These are phyloP conservation scores for Isabelozyma gotoi DNA, from an alignment of 805 yeast species.

Conservation along the genomic window DNA sequence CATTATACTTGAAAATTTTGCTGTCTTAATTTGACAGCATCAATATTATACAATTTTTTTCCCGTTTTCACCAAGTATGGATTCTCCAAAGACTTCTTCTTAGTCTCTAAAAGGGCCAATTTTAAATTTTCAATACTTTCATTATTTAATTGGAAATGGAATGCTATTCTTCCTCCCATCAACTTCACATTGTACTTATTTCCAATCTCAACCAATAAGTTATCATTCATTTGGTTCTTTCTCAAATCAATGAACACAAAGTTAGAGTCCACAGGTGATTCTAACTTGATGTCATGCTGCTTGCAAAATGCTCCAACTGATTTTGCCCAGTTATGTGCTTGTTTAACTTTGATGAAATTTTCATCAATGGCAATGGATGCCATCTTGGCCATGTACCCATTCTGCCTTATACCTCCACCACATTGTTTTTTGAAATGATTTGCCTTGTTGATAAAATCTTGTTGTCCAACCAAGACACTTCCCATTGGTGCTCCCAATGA, in stretches of 20 bases:
- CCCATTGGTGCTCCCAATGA: conserved; percentile 95
- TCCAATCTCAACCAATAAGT: conserved; percentile 52
- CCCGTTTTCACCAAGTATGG: conserved; percentile 37
- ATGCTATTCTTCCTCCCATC: conserved; percentile 75
- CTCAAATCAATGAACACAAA: conserved; percentile 73
- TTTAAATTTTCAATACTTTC: conserved; percentile 35
- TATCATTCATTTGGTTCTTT: conserved; percentile 56
- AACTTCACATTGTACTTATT: conserved; percentile 60
- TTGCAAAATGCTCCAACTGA: conserved; percentile 55
- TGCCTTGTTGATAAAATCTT: conserved; percentile 60
- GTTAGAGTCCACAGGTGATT: conserved; percentile 79
- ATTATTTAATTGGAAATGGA: conserved; percentile 55
- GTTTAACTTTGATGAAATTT: conserved; percentile 57
- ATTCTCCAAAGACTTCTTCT: conserved; percentile 49
- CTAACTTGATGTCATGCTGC: conserved; percentile 54
- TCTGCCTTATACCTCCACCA: conserved; percentile 93
- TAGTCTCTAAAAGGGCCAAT: conserved; percentile 57
- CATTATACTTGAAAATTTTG: background rate
- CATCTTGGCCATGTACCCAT: conserved; percentile 79
- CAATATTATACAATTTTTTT: conserved; percentile 1
- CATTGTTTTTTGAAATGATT: conserved; percentile 86
- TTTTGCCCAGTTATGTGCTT: conserved; percentile 52
- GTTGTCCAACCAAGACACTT: conserved; percentile 73
- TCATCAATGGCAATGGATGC: conserved; percentile 77
- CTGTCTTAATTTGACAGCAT: background rate